These are phyloP conservation scores for Schizothecium vesticola DNA, from an alignment of 495 filamentous ascomycete species.

Conservation along the genomic window DNA sequence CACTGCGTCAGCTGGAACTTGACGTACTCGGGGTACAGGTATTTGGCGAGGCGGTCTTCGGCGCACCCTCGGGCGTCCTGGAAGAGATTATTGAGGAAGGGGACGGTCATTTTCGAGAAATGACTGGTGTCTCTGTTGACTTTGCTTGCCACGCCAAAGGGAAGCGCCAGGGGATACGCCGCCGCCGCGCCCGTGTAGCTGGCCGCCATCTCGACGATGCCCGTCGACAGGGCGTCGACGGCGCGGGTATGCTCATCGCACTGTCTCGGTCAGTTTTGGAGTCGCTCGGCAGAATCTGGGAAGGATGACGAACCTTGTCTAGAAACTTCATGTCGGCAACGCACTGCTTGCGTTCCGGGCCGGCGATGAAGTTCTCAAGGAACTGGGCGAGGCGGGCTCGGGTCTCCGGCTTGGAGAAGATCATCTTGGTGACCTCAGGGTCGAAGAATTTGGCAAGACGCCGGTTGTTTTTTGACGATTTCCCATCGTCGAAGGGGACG, in stretches of 20 bases:
- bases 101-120: slow-evolving; percentile 33
- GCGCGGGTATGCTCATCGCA: slow-evolving; percentile 30
- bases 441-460: slow-evolving; percentile 39
- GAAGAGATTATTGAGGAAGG: slow-evolving; percentile 42
- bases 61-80: slow-evolving; percentile 37
- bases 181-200: slow-evolving; percentile 40
- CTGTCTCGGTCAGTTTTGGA: slow-evolving; percentile 8
- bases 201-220: slow-evolving; percentile 42
- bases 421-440: slow-evolving; percentile 42
- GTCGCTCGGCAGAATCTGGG: too few species aligned
- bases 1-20: slow-evolving; percentile 30
- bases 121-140: slow-evolving; percentile 40
- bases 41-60: slow-evolving; percentile 38
- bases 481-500: neutral
- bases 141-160: slow-evolving; percentile 25
- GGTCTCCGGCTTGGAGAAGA: slow-evolving; percentile 42
- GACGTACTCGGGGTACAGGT: slow-evolving; percentile 49
- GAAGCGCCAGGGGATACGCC: slow-evolving; percentile 36
- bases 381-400: slow-evolving; percentile 39
- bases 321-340: slow-evolving; percentile 47
- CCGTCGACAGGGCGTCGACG: slow-evolving; percentile 33
- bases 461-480: neutral
- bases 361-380: neutral
- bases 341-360: slow-evolving; percentile 34
- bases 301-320: slow-evolving; percentile 32